Percentiles rank a stretch among this genome's conserved stretches.
Evolutionary conservation across 1,139 yeast genomes (phyloP).

Genomic region (Wickerhamiella infanticola): DNA sequence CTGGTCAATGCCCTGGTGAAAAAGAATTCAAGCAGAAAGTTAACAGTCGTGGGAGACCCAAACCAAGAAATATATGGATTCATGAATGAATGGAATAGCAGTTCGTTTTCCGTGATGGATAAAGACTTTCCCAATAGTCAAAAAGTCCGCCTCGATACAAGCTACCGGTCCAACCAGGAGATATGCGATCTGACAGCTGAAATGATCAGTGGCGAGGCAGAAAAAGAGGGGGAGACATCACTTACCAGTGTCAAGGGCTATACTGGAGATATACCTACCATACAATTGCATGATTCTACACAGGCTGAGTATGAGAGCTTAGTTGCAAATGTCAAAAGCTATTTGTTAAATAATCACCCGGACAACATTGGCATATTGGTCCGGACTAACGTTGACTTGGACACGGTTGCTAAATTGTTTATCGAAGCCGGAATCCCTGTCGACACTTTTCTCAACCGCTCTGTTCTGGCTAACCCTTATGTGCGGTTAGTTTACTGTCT

Average conservation of each 20-base stretch:
- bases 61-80: slow-evolving; percentile 59
- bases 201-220: slow-evolving; percentile 30
- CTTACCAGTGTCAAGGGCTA: slow-evolving; percentile 1
- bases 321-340: background rate
- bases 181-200: slow-evolving; percentile 50
- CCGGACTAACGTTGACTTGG: slow-evolving; percentile 7
- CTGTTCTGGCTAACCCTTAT: slow-evolving; percentile 2
- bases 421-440: slow-evolving; percentile 1
- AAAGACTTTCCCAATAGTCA: slow-evolving; percentile 7
- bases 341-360: background rate
- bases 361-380: slow-evolving; percentile 10
- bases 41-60: slow-evolving; percentile 60
- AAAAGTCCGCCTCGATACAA: slow-evolving; percentile 40
- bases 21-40: slow-evolving; percentile 23
- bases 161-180: slow-evolving; percentile 64
- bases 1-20: slow-evolving; percentile 29
- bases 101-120: slow-evolving; percentile 9
- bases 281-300: background rate
- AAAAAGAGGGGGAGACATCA: background rate
- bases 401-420: background rate
- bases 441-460: slow-evolving; percentile 1
- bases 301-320: slow-evolving; percentile 1
- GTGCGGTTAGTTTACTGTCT: slow-evolving; percentile 7
- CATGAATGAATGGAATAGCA: slow-evolving; percentile 24
- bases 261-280: slow-evolving; percentile 3